Conservation (phyloP, 768 basidiomycete species). For the Zangia roseola region DNA sequence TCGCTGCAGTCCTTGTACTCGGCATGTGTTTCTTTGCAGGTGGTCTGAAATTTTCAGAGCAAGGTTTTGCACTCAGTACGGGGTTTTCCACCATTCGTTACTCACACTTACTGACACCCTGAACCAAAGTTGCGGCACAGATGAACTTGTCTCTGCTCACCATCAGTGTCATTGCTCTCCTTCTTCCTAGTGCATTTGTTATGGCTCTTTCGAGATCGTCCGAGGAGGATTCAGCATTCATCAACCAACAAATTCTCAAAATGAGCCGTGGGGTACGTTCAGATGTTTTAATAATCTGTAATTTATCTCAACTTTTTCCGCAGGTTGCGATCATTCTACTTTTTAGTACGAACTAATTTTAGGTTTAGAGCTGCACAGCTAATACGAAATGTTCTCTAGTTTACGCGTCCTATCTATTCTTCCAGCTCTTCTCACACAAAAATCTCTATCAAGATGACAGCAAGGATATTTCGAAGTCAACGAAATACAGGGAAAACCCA, state of each 20-base stretch:
- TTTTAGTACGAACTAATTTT: constrained; percentile 49
- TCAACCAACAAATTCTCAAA: constrained; percentile 50
- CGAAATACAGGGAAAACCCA: constrained; percentile 43
- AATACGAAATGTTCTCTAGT: constrained; percentile 40
- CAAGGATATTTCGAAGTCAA: constrained; percentile 38
- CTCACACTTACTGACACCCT: background rate
- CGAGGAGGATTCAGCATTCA: constrained; percentile 12
- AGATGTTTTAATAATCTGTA: background rate
- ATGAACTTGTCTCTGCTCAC: constrained; percentile 72
- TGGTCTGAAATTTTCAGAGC: constrained; percentile 72
- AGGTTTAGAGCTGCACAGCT: background rate
- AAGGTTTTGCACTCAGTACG: constrained; percentile 72
- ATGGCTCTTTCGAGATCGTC: constrained; percentile 37
- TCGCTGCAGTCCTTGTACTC: constrained; percentile 66
- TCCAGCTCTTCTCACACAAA: constrained; percentile 79
- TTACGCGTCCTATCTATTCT: constrained; percentile 69
- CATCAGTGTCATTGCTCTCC: constrained; percentile 75
- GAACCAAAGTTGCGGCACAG: constrained; percentile 59
- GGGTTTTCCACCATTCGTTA: background rate
- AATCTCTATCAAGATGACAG: constrained; percentile 56
- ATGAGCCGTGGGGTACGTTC: constrained; percentile 74
- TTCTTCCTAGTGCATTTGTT: constrained; percentile 76
- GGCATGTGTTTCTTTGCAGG: constrained; percentile 87
- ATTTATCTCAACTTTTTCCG: constrained; percentile 1
- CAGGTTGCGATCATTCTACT: constrained; percentile 77